phyloP scores from a whole-genome alignment of 1,284 basidiomycete species.

The Puccinia polysora region DNA sequence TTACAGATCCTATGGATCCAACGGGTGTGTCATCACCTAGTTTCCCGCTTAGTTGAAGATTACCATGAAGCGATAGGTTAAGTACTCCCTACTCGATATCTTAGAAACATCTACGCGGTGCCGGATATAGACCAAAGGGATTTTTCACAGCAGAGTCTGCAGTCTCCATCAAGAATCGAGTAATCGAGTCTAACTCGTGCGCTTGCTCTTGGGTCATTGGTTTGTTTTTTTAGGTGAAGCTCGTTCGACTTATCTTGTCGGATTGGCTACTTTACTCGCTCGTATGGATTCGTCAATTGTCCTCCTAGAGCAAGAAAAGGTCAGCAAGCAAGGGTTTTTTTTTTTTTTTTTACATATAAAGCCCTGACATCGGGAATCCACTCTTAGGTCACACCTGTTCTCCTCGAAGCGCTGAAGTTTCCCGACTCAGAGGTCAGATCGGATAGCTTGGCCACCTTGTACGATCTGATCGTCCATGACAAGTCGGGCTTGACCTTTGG shows the following conservation, averaged over 20 bases:
- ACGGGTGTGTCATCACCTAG: constrained; percentile 25
- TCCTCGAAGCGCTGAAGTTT: constrained; percentile 76
- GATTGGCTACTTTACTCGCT: constrained; percentile 65
- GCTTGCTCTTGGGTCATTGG: not conserved
- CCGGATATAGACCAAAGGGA: not conserved
- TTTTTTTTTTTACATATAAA: not conserved
- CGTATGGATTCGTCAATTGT: constrained; percentile 10
- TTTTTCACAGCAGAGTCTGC: not conserved
- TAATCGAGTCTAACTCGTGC: not conserved
- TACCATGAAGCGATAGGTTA: constrained; percentile 52
- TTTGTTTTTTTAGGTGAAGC: constrained; percentile 54
- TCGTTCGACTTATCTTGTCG: constrained; percentile 69
- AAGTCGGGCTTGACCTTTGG: constrained; percentile 60
- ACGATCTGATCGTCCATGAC: constrained; percentile 65
- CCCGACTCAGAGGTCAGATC: constrained; percentile 68
- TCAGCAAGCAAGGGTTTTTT: not conserved
- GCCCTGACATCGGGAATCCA: not conserved
- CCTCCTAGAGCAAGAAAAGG: constrained; percentile 13
- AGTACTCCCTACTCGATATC: constrained; percentile 15
- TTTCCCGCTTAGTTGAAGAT: constrained; percentile 57
- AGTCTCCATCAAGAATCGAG: not conserved
- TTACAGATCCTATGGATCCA: constrained; percentile 55
- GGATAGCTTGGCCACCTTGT: constrained; percentile 74
- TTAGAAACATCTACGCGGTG: not conserved
- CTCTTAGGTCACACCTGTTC: constrained; percentile 72